Evolutionary conservation across 305 asterid species (phyloP).

Genomic region (Withania somnifera): DNA sequence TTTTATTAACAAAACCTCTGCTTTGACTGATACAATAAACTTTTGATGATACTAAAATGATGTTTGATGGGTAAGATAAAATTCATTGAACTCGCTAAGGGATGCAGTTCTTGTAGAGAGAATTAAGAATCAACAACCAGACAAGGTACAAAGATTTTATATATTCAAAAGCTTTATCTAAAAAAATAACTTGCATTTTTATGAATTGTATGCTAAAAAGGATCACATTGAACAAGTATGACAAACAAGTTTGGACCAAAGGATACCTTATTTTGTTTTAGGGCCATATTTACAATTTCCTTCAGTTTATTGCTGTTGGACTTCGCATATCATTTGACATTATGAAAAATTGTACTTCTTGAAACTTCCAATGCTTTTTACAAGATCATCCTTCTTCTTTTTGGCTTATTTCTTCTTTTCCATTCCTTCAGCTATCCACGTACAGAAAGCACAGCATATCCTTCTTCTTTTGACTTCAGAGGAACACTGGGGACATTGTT

Average conservation of each 20-base stretch:
- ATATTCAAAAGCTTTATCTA: not conserved
- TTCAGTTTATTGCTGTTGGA: not conserved
- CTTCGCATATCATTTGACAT: not conserved
- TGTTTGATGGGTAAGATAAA: not conserved
- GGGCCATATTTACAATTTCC: not conserved
- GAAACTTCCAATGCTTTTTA: not conserved
- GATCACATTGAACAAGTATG: not conserved
- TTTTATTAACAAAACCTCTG: not conserved
- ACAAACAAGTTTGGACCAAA: not conserved
- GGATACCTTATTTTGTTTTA: not conserved
- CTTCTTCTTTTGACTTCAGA: conserved; percentile 76
- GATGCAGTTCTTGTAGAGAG: not conserved
- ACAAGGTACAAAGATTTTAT: not conserved
- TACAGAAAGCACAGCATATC: conserved; percentile 89
- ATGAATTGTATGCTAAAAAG: not conserved
- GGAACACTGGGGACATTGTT: conserved; percentile 60
- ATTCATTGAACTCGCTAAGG: not conserved
- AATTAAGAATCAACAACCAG: not conserved
- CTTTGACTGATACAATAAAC: not conserved
- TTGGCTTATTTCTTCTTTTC: conserved; percentile 11
- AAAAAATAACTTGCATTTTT: not conserved
- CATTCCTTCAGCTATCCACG: conserved; percentile 63
- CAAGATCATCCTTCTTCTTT: conserved; percentile 3
- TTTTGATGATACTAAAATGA: not conserved
- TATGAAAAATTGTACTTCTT: not conserved